These are phyloP conservation scores for Nissolia schottii DNA, from an alignment of 306 rosid genomes.

Conservation along the genomic window DNA sequence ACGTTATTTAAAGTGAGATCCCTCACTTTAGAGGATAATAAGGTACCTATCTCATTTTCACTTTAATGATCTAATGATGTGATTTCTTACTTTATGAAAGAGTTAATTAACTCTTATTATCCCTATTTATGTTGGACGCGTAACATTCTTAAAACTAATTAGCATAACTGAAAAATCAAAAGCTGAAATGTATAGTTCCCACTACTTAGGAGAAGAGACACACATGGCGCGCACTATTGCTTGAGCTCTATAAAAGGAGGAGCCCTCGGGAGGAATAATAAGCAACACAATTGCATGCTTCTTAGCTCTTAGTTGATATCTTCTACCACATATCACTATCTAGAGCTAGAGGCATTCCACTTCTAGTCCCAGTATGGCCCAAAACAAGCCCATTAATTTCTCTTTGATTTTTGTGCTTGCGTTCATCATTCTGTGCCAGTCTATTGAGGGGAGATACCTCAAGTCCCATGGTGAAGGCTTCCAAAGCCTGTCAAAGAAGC, in stretches of 20 bases:
- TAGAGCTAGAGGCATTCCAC: neutral
- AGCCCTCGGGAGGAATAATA: neutral
- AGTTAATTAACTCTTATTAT: no score
- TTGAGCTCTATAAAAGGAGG: constrained; percentile 29
- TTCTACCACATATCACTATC: neutral
- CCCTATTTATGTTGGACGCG: no score
- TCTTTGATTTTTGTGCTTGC: constrained; percentile 9
- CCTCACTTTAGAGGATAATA: no score
- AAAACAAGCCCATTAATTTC: constrained; percentile 8
- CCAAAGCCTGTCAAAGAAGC: neutral
- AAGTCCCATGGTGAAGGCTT: constrained; percentile 9
- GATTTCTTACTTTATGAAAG: no score
- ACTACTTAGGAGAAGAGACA: neutral
- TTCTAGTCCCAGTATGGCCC: constrained; percentile 25
- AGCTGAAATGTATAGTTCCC: neutral
- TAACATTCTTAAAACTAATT: no score
- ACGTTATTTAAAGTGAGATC: no score
- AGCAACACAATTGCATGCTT: constrained; percentile 9
- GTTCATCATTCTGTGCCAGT: constrained; percentile 15
- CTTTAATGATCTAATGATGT: no score
- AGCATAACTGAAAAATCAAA: no score
- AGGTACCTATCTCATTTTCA: no score
- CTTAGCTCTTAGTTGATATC: neutral
- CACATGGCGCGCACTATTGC: neutral
- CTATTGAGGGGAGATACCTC: constrained; percentile 36